Evolutionary conservation across 1,139 yeast genomes (phyloP).

Genomic region (Zygosaccharomyces pseudobailii): DNA sequence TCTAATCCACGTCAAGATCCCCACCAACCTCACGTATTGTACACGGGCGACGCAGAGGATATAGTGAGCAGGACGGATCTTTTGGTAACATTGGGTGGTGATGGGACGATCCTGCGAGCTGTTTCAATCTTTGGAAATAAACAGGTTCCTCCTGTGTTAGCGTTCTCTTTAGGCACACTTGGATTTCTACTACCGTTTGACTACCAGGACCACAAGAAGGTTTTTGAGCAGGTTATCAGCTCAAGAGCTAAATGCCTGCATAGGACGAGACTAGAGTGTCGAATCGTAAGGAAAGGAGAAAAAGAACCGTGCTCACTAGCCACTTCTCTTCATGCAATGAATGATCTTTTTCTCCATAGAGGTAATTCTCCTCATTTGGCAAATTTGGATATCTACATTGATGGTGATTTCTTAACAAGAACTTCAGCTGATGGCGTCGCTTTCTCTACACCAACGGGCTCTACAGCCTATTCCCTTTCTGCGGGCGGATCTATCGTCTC

Average conservation of each 20-base stretch:
- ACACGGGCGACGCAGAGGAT: slow-evolving; percentile 55
- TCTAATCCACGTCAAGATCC: slow-evolving; percentile 30
- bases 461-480: slow-evolving; percentile 86
- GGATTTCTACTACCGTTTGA: slow-evolving; percentile 90
- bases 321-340: slow-evolving; percentile 66
- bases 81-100: slow-evolving; percentile 88
- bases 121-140: slow-evolving; percentile 59
- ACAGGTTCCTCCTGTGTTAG: slow-evolving; percentile 79
- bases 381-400: slow-evolving; percentile 73
- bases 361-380: slow-evolving; percentile 86
- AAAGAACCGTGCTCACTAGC: slow-evolving; percentile 13
- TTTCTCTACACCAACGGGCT: slow-evolving; percentile 87
- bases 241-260: slow-evolving; percentile 68
- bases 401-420: slow-evolving; percentile 76
- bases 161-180: slow-evolving; percentile 85
- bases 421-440: slow-evolving; percentile 90
- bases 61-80: slow-evolving; percentile 59
- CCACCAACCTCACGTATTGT: slow-evolving; percentile 37
- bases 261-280: slow-evolving; percentile 74
- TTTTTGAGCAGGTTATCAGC: slow-evolving; percentile 61
- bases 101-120: slow-evolving; percentile 84
- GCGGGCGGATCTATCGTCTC: slow-evolving; percentile 93
- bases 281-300: slow-evolving; percentile 44
- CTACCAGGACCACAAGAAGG: slow-evolving; percentile 53
- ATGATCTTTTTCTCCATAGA: slow-evolving; percentile 82